Evolutionary conservation across 2,329 filamentous ascomycete species (phyloP).

Genomic region (Monilinia aucupariae): DNA sequence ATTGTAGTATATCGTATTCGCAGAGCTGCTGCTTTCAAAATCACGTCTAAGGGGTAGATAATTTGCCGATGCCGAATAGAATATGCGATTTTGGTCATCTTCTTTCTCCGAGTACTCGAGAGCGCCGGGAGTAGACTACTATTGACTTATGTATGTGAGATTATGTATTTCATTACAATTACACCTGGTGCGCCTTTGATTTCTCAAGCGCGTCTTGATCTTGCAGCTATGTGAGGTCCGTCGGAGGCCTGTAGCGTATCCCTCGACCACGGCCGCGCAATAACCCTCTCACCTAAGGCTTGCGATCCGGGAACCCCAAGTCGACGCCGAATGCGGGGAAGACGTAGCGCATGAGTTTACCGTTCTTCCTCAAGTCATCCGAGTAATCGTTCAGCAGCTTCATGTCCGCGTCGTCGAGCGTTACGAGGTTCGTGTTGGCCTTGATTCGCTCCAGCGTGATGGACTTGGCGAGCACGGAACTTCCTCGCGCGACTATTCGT

Average conservation of each 20-base stretch:
- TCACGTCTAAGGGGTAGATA: no score
- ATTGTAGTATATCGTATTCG: no score
- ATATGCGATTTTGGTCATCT: no score
- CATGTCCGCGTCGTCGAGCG: constrained; percentile 59
- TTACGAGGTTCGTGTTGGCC: constrained; percentile 62
- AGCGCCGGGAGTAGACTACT: no score
- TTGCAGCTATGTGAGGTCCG: no score
- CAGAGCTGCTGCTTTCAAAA: no score
- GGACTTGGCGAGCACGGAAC: constrained; percentile 68
- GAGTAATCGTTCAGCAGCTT: constrained; percentile 52
- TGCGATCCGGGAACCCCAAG: constrained; percentile 63
- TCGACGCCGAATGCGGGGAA: constrained; percentile 64
- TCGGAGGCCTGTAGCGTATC: no score
- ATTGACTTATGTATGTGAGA: no score
- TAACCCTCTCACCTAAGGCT: background rate
- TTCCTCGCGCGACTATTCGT: constrained; percentile 57
- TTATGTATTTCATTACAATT: background rate
- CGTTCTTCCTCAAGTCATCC: constrained; percentile 42
- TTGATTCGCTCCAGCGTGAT: constrained; percentile 63
- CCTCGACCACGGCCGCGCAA: no score
- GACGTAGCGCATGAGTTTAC: constrained; percentile 56
- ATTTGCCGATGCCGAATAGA: no score
- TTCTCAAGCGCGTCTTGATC: background rate
- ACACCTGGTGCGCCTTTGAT: no score
- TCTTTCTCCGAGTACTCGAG: no score